Conservation (phyloP, 2,329 filamentous ascomycete species). For the Cryphonectria naterciae region DNA sequence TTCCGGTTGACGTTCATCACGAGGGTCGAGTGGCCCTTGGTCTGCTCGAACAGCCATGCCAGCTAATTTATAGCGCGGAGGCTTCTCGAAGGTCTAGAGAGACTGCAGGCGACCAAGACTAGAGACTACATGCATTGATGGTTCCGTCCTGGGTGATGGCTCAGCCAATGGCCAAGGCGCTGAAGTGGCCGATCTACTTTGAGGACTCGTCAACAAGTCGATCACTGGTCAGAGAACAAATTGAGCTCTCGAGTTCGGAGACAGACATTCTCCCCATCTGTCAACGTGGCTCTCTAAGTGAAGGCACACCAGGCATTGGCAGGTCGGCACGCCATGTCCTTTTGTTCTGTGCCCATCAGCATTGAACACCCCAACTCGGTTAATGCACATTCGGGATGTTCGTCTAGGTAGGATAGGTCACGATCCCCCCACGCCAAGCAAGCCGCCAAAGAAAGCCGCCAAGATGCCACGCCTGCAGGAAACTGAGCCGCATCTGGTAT, state of each 20-base stretch:
- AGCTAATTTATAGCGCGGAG: background rate
- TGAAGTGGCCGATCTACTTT: background rate
- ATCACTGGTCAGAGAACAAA: background rate
- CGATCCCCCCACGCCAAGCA: constrained; percentile 3
- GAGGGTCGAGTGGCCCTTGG: constrained; percentile 42
- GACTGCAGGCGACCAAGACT: background rate
- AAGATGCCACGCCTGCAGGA: background rate
- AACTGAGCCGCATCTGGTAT: constrained; percentile 3
- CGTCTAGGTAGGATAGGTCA: too few species aligned
- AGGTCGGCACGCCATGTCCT: background rate
- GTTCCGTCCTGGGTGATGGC: background rate
- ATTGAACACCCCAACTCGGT: background rate
- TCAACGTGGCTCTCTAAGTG: background rate
- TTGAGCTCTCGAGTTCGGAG: background rate
- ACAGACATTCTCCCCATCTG: background rate
- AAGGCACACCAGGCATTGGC: background rate
- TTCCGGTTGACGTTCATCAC: constrained; percentile 40
- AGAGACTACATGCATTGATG: background rate
- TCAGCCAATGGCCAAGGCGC: background rate
- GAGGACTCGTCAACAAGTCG: background rate
- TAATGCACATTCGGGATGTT: background rate
- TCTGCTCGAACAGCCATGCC: constrained; percentile 40
- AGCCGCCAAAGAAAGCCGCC: background rate
- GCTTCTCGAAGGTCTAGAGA: constrained; percentile 33
- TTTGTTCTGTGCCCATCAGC: background rate